Evolutionary conservation across 177 flowering plant genomes (phyloP), one percentile per base, ranked within the genome.

Genomic region (Vitis hybrid): DNA sequence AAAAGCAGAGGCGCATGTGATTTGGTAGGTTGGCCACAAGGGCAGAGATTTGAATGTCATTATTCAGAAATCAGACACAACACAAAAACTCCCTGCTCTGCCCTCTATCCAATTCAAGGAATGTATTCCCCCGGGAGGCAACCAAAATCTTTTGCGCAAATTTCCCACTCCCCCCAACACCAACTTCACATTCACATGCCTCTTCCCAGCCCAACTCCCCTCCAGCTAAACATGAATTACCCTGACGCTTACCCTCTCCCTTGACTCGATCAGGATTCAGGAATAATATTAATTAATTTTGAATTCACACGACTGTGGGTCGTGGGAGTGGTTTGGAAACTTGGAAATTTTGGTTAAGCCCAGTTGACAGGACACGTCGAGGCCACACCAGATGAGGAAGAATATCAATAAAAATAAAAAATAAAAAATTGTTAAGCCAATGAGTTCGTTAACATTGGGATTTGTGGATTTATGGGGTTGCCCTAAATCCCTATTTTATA

Each of bases 361-460:
- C 29, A 26, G 29, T 26, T 6, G 9, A 39, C 29, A 39, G 8
- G 45, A 39, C 45, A 1, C 45, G 45, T 39, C 45, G 45, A 39
- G 45, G 45, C 29, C 29, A 26, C 29, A 26, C 29, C 5, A 2
- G 29, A 26, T 26, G 29, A 39, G 45, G 45, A 39, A 39, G 45
- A 39, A 39, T 7, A 9, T 39, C 6, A 39, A 39, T 4, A 6
- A 33, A 33, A 33, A 33, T 5, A 33, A 33, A 33, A 33, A 33
- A 33, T 5, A 6, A 39, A 39, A 39, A 39, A 39, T 39, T 5
- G 45, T 6, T 39, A 39, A 39, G 45, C 45, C 7, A 39, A 39
- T 39, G 62, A 72, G 78, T 82, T 77, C 70, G 85, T 82, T 82
- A 79, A 62, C 77, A 48, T 82, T 68, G 82, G 85, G 80, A 77